Evolutionary conservation across 2,329 filamentous ascomycete species (phyloP).

Genomic region (Rhinocladiella mackenziei): DNA sequence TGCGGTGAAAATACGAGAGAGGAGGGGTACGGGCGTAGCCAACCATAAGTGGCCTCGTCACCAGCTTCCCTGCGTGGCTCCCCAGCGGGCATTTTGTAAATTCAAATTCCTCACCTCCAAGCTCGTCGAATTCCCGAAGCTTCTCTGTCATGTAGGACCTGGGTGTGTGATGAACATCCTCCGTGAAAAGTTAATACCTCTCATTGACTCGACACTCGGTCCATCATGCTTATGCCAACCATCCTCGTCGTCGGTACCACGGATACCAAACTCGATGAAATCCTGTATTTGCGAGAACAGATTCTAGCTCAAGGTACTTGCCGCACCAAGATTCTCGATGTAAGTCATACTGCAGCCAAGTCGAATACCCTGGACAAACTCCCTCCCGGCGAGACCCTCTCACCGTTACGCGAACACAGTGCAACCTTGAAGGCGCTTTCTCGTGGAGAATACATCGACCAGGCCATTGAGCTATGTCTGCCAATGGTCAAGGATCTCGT

Average conservation of each 20-base stretch:
- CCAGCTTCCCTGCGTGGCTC: too few species aligned
- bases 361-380: constrained; percentile 33
- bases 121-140: background rate
- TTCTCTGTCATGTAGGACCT: constrained; percentile 1
- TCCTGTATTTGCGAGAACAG: constrained; percentile 51
- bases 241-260: constrained; percentile 60
- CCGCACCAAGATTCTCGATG: constrained; percentile 52
- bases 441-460: constrained; percentile 54
- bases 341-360: constrained; percentile 45
- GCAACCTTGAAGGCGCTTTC: constrained; percentile 40
- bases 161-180: background rate
- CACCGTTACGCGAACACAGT: constrained; percentile 32
- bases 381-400: constrained; percentile 43
- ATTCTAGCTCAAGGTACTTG: constrained; percentile 37
- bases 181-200: background rate
- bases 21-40: too few species aligned
- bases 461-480: constrained; percentile 51
- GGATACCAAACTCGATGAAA: constrained; percentile 61
- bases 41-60: too few species aligned
- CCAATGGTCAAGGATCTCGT: constrained; percentile 42
- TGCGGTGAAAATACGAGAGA: too few species aligned
- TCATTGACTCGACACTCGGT: background rate
- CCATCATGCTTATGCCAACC: constrained; percentile 33
- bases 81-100: too few species aligned
- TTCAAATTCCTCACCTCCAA: too few species aligned